phyloP scores from a whole-genome alignment of 257 asterid genomes.

The Solanum rostratum region DNA sequence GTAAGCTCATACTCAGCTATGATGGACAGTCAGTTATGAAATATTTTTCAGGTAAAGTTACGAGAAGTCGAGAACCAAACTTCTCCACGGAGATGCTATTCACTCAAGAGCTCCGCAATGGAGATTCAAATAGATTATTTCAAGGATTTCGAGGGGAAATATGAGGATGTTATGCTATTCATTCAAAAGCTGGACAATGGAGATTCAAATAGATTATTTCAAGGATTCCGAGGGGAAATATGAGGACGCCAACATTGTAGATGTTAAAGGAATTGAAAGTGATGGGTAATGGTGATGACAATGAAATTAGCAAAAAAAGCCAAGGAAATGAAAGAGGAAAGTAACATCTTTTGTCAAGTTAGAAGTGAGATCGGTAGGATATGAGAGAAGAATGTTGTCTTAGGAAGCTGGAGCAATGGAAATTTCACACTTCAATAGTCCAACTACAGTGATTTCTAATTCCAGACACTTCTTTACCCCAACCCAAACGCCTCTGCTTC shows the following conservation, averaged over 20 bases:
- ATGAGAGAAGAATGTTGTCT: too few species aligned
- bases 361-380: too few species aligned
- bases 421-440: too few species aligned
- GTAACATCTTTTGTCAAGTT: background rate
- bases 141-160: too few species aligned
- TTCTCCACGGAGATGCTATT: background rate
- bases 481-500: too few species aligned
- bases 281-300: constrained; percentile 7
- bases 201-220: constrained; percentile 11
- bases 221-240: background rate
- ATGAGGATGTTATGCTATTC: too few species aligned
- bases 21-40: background rate
- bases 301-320: constrained; percentile 25
- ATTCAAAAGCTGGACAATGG: too few species aligned
- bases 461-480: too few species aligned
- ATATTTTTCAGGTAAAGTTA: background rate
- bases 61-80: background rate
- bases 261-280: constrained; percentile 5
- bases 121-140: too few species aligned
- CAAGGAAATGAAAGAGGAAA: constrained; percentile 31
- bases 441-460: too few species aligned
- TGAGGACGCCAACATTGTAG: background rate
- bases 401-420: too few species aligned
- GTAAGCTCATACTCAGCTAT: background rate
- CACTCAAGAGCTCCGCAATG: background rate